Evolutionary conservation across 768 basidiomycete species (phyloP), one percentile per base, ranked within the genome.

Genomic region (Crucibulum laeve): DNA sequence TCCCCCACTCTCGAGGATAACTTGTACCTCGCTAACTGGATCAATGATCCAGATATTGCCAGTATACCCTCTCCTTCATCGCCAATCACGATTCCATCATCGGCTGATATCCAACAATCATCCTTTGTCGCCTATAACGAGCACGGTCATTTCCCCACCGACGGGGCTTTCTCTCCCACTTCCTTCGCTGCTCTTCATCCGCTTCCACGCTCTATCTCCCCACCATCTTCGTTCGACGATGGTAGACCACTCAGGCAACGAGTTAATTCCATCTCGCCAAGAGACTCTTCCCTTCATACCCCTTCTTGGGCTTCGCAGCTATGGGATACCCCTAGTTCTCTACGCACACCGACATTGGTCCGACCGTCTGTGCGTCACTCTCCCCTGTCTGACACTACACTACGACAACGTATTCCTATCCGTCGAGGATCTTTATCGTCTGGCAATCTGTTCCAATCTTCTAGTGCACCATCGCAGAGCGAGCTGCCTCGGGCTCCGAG

Each of bases 291-390:
- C 24, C 60, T 79, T 21, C 70, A 69, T 41, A 69, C 81, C 4
- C 84, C 86, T 1, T 54, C 68, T 1, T 88, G 86, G 86, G 80
- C 79, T 11, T 63, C 79, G 6, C 81, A 87, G 47, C 65, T 85
- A 23, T 88, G 78, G 77, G 77, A 80, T 43, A 54, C 67, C 4
- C 63, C 74, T n/a, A 67, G 65, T 38, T 65, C 73, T 37, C 60
- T 70, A 2, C 63, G 74, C 34, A 66, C 76, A 32, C 62, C 75
- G 23, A 68, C 74, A 8, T 59, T 69, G 21, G 57, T 63, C 3
- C 73, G 73, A 7, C 67, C 69, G 3, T 63, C 74, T 4, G 64
- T 67, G 34, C 73, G 69, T 37, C 78, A 74, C 49, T 74, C 73
- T 0, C 77, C 75, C 42, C 65, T 76, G 45, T 59, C 62, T 21